These are phyloP conservation scores for Vitis labrusca DNA, from an alignment of 164 flowering plant genomes.

Conservation along the genomic window DNA sequence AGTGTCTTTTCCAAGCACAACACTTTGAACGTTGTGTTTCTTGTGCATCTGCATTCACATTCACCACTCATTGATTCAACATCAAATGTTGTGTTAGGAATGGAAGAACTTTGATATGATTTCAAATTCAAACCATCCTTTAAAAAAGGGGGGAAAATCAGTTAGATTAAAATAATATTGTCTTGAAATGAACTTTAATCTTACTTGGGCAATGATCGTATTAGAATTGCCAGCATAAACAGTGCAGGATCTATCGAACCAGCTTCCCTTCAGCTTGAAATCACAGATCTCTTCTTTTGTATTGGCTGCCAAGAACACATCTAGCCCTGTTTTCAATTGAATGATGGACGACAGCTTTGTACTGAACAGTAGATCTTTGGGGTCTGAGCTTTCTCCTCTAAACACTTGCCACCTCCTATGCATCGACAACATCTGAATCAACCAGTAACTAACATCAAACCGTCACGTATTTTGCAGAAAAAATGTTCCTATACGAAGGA, in stretches of 20 bases:
- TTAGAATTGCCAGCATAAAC: constrained; percentile 21
- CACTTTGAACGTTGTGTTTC: constrained; percentile 7
- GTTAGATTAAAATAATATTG: too few relatives aligned
- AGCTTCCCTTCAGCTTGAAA: constrained; percentile 25
- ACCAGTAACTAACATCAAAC: not conserved
- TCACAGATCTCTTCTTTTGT: constrained; percentile 10
- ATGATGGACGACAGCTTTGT: constrained; percentile 16
- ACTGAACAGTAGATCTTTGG: constrained; percentile 26
- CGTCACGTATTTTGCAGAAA: too few relatives aligned
- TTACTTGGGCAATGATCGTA: constrained; percentile 32
- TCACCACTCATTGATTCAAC: too few relatives aligned
- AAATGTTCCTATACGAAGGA: not conserved
- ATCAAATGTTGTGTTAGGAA: too few relatives aligned
- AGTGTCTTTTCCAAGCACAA: constrained; percentile 21
- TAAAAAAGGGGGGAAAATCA: too few relatives aligned
- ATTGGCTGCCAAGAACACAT: constrained; percentile 37
- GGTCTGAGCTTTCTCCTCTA: constrained; percentile 33
- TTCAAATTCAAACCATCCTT: too few relatives aligned
- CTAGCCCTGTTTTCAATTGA: constrained; percentile 22
- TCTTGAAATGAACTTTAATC: too few relatives aligned
- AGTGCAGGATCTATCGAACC: constrained; percentile 7
- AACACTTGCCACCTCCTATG: constrained; percentile 37
- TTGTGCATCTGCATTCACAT: constrained; percentile 32
- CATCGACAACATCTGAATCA: constrained; percentile 19
- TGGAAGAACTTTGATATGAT: too few relatives aligned